Conservation (phyloP, 2,329 filamentous ascomycete species). For the Aulographum hederae region DNA sequence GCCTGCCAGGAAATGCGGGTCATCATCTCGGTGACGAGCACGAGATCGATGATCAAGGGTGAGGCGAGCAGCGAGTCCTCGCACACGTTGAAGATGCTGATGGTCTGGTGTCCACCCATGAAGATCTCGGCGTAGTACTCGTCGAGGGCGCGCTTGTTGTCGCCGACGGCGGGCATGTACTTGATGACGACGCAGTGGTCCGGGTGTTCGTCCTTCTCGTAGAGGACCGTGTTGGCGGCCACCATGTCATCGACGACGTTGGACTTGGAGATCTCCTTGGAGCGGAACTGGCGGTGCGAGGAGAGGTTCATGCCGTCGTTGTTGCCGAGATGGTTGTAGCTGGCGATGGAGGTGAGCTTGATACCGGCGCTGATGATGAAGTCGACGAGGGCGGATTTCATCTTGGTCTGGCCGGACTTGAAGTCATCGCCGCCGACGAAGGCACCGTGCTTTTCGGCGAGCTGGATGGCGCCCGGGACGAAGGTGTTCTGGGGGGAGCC, state of each 20-base stretch:
- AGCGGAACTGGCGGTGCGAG: conserved; percentile 95
- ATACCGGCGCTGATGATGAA: conserved; percentile 98
- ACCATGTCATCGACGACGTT: conserved; percentile 99
- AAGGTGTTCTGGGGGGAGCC: conserved; percentile 99
- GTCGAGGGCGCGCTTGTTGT: conserved; percentile 96
- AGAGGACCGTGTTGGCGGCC: conserved; percentile 79
- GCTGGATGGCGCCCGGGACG: conserved; percentile 75
- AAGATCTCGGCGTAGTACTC: conserved; percentile 99
- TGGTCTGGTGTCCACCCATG: conserved; percentile 95
- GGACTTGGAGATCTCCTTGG: conserved; percentile 98
- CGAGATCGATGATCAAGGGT: conserved; percentile 91
- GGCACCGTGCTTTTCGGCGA: conserved; percentile 69
- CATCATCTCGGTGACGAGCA: conserved; percentile 92
- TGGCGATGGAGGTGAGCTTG: conserved; percentile 95
- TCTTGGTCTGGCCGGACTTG: conserved; percentile 99
- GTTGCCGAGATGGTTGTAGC: conserved; percentile 98
- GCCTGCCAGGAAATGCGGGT: conserved; percentile 88
- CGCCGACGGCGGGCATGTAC: conserved; percentile 97
- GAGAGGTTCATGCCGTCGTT: conserved; percentile 98
- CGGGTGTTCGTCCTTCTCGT: conserved; percentile 82
- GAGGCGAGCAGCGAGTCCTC: conserved; percentile 94
- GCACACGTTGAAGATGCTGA: conserved; percentile 96
- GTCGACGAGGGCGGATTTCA: conserved; percentile 98
- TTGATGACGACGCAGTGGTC: conserved; percentile 99
- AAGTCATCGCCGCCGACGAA: conserved; percentile 98